phyloP scores from a whole-genome alignment of 139 green algal species.

The Coelastrella sp. region DNA sequence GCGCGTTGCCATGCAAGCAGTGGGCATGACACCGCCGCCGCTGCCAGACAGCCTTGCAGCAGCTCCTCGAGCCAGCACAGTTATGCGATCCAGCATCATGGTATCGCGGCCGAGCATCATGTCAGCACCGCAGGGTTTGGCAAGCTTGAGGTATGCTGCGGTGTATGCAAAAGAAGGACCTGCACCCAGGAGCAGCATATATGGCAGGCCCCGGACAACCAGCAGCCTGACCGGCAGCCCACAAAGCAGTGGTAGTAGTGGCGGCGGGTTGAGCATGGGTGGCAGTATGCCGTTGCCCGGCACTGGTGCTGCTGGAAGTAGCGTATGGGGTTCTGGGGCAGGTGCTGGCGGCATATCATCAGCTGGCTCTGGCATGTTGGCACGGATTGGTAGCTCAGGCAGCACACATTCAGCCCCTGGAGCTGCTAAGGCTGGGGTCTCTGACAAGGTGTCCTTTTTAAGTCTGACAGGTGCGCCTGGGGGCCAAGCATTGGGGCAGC shows the following conservation, averaged over 20 bases:
- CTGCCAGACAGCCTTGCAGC: too few relatives aligned
- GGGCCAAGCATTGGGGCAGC: too few relatives aligned
- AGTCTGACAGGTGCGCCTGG: too few relatives aligned
- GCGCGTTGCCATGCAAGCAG: neutral
- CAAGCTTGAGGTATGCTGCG: neutral
- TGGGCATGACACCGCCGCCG: neutral
- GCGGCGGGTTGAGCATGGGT: neutral
- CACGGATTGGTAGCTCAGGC: neutral
- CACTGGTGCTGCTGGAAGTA: neutral
- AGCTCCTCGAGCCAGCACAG: too few relatives aligned
- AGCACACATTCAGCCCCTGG: too few relatives aligned
- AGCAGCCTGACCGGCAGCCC: neutral
- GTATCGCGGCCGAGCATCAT: neutral
- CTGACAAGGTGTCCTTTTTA: too few relatives aligned
- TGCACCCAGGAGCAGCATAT: neutral
- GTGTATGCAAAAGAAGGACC: neutral
- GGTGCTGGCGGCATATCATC: too few relatives aligned
- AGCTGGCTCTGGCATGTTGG: neutral
- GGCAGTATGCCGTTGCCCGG: neutral
- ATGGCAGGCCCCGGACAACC: neutral
- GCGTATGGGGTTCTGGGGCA: neutral
- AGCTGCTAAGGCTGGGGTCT: too few relatives aligned
- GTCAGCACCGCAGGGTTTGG: neutral
- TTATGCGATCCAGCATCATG: neutral
- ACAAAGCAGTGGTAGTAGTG: neutral